These are phyloP conservation scores for Aspergillus campestris DNA, from an alignment of 495 filamentous ascomycete genomes.

Conservation along the genomic window DNA sequence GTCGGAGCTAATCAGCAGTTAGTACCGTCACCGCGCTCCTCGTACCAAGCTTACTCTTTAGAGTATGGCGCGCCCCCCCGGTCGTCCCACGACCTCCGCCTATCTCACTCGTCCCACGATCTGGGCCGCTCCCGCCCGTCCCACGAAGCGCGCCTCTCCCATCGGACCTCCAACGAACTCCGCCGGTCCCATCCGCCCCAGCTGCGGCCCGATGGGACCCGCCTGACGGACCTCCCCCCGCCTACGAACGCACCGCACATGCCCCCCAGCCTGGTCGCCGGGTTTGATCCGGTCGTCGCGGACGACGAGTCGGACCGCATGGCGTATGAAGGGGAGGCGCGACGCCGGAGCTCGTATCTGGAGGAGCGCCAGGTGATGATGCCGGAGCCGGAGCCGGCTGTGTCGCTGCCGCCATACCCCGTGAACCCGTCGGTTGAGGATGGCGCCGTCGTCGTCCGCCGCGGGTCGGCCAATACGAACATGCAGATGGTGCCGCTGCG, in stretches of 20 bases:
- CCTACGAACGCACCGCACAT: conserved; percentile 39
- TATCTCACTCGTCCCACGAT: conserved; percentile 7
- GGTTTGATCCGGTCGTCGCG: conserved; percentile 52
- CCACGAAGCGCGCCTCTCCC: not conserved
- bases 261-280: conserved; percentile 61
- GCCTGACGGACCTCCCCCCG: conserved; percentile 15
- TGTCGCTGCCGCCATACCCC: conserved; percentile 19
- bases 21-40: conserved; percentile 18
- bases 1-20: conserved; percentile 18
- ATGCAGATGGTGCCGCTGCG: conserved; percentile 7
- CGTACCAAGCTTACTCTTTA: conserved; percentile 30
- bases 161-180: conserved; percentile 13
- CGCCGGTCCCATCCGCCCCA: conserved; percentile 8
- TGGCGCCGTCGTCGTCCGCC: conserved; percentile 4
- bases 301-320: conserved; percentile 47
- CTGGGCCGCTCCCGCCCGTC: too few species aligned
- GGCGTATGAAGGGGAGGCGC: conserved; percentile 16
- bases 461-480: conserved; percentile 2
- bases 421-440: conserved; percentile 25
- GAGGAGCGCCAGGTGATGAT: conserved; percentile 24
- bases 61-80: conserved; percentile 16
- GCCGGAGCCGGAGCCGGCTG: conserved; percentile 15
- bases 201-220: conserved; percentile 6
- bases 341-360: conserved; percentile 23
- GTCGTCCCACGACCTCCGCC: conserved; percentile 11